phyloP scores from a whole-genome alignment of 495 filamentous ascomycete species.

The Penicillium cinerascens region DNA sequence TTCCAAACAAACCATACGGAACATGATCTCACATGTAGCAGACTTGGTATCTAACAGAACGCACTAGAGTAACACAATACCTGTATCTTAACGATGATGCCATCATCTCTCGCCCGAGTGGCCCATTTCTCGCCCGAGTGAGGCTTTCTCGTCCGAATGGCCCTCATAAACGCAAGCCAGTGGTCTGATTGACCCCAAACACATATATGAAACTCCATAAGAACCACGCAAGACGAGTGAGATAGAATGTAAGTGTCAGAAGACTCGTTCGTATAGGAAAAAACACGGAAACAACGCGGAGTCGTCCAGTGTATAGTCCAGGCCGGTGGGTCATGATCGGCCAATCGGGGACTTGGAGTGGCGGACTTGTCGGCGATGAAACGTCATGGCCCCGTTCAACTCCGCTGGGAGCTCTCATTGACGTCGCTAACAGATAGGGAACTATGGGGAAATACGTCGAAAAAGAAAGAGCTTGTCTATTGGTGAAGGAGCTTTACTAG shows the following conservation, averaged over 20 bases:
- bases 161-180: neutral
- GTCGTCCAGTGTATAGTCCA: neutral
- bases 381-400: neutral
- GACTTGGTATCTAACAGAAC: neutral
- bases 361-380: neutral
- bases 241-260: neutral
- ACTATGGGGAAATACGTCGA: neutral
- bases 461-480: neutral
- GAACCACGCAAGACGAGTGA: neutral
- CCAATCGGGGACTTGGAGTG: neutral
- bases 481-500: too few species aligned
- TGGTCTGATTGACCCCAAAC: neutral
- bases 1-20: neutral
- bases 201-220: neutral
- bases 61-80: slow-evolving; percentile 4
- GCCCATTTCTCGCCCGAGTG: slow-evolving; percentile 17
- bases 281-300: too few species aligned
- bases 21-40: neutral
- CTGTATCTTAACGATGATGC: slow-evolving; percentile 4
- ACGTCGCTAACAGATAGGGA: neutral
- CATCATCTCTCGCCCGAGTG: slow-evolving; percentile 18
- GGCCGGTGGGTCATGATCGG: neutral
- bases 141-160: slow-evolving; percentile 13
- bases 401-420: neutral
- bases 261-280: neutral